phyloP scores from a whole-genome alignment of 164 flowering plant genomes.

The Annona cherimola region DNA sequence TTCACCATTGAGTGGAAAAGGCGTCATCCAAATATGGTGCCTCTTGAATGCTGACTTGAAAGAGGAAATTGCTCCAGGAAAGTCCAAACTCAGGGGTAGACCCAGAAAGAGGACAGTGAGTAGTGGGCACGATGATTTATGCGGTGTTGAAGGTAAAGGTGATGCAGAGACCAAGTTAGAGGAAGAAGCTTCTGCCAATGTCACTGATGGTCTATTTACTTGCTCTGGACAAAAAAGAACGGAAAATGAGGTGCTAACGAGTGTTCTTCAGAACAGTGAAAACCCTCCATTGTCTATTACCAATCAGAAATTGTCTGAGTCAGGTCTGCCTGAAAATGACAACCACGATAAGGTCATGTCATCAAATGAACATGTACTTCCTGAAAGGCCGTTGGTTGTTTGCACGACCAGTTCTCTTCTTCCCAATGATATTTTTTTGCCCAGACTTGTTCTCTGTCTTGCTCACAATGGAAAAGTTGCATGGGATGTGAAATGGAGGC shows the following conservation, averaged over 20 bases:
- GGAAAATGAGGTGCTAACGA: constrained; percentile 12
- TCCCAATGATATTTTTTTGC: constrained; percentile 46
- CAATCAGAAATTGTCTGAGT: constrained; percentile 11
- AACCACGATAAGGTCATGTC: constrained; percentile 13
- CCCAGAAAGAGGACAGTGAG: constrained; percentile 26
- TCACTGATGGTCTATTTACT: constrained; percentile 8
- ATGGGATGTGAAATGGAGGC: constrained; percentile 97
- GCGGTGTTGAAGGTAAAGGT: not conserved
- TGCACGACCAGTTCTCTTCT: constrained; percentile 16
- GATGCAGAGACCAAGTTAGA: constrained; percentile 6
- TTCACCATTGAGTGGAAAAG: constrained; percentile 69
- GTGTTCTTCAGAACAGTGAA: constrained; percentile 7
- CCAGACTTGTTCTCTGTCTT: constrained; percentile 67
- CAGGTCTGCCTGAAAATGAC: constrained; percentile 6
- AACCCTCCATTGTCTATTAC: constrained; percentile 2
- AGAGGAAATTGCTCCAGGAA: constrained; percentile 28
- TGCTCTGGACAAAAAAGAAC: constrained; percentile 13
- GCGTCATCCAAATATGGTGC: constrained; percentile 90
- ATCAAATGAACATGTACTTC: constrained; percentile 2
- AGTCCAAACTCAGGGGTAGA: constrained; percentile 64
- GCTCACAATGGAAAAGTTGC: constrained; percentile 97
- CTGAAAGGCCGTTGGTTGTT: constrained; percentile 11
- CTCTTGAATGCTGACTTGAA: constrained; percentile 33
- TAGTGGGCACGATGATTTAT: constrained; percentile 2
- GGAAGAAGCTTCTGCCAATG: constrained; percentile 8